Percentiles rank a stretch among this genome's conserved stretches.
Evolutionary conservation across 192 early-diverging fungal species (phyloP).

Genomic region (Podochytrium sp.): DNA sequence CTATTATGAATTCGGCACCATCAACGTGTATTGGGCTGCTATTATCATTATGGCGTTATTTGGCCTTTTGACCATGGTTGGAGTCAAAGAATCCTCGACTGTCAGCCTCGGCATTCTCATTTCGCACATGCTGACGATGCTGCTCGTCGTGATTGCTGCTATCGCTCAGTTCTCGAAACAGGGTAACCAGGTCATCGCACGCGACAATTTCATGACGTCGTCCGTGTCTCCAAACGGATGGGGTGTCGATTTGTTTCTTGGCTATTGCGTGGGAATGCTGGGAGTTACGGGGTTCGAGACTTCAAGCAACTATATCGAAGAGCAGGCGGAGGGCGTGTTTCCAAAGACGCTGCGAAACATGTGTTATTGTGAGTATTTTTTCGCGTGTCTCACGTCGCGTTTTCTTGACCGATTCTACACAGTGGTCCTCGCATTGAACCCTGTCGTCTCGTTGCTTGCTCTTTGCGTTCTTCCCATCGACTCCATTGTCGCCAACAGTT

Average conservation of each 20-base stretch:
- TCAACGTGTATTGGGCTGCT: constrained; percentile 46
- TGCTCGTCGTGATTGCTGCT: constrained; percentile 44
- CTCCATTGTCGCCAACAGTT: constrained; percentile 41
- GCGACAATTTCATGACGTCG: constrained; percentile 52
- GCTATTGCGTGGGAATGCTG: constrained; percentile 61
- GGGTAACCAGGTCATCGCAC: constrained; percentile 44
- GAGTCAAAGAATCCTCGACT: constrained; percentile 56
- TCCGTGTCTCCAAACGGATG: constrained; percentile 30
- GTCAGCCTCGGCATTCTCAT: constrained; percentile 52
- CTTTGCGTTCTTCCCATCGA: constrained; percentile 51
- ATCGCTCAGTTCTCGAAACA: constrained; percentile 43
- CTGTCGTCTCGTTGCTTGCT: constrained; percentile 51
- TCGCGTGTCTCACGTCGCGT: too few species aligned
- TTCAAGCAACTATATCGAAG: constrained; percentile 61
- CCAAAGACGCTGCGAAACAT: constrained; percentile 64
- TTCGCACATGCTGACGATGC: constrained; percentile 51
- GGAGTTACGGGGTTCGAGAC: constrained; percentile 54
- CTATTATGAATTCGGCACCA: constrained; percentile 35
- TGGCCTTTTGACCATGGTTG: constrained; percentile 47
- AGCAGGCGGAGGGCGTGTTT: constrained; percentile 58
- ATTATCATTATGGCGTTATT: constrained; percentile 51
- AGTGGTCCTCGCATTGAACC: constrained; percentile 47
- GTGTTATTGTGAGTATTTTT: constrained; percentile 32
- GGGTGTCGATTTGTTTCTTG: constrained; percentile 50
- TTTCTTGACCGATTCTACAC: too few species aligned